A percentile compares a stretch with the other conserved stretches of the same genome.
Evolutionary conservation across 345 rosid species (phyloP).

Genomic region (Turritis glabra): DNA sequence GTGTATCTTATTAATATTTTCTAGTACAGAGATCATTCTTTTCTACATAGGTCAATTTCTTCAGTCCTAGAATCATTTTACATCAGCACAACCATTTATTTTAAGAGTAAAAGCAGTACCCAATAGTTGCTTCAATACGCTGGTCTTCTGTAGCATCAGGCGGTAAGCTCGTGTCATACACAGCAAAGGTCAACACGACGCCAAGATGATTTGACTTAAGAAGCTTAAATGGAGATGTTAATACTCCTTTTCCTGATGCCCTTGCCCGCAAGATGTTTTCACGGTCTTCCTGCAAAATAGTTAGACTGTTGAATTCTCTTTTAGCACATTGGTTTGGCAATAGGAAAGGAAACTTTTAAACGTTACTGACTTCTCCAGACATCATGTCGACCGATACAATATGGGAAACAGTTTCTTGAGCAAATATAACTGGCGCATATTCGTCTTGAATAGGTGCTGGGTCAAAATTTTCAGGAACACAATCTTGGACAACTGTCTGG

Average conservation of each 20-base stretch:
- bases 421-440: slow-evolving; percentile 91
- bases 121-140: slow-evolving; percentile 73
- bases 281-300: slow-evolving; percentile 72
- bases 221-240: slow-evolving; percentile 96
- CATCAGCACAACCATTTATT: neutral
- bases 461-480: slow-evolving; percentile 72
- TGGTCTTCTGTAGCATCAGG: slow-evolving; percentile 70
- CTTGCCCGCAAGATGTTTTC: slow-evolving; percentile 93
- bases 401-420: slow-evolving; percentile 96
- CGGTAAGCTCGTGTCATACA: slow-evolving; percentile 67
- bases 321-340: slow-evolving; percentile 5
- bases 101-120: slow-evolving; percentile 46
- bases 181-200: slow-evolving; percentile 91
- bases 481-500: slow-evolving; percentile 85
- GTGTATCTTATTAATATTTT: slow-evolving; percentile 1
- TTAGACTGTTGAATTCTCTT: neutral
- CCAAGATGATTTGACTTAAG: slow-evolving; percentile 91
- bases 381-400: slow-evolving; percentile 96
- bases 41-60: neutral
- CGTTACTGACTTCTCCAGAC: slow-evolving; percentile 81
- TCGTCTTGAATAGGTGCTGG: slow-evolving; percentile 94
- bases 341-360: neutral
- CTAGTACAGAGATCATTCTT: neutral
- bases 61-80: neutral
- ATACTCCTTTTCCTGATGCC: slow-evolving; percentile 90